phyloP scores from a whole-genome alignment of 2,329 filamentous ascomycete species.

The Fusarium duplospermum region DNA sequence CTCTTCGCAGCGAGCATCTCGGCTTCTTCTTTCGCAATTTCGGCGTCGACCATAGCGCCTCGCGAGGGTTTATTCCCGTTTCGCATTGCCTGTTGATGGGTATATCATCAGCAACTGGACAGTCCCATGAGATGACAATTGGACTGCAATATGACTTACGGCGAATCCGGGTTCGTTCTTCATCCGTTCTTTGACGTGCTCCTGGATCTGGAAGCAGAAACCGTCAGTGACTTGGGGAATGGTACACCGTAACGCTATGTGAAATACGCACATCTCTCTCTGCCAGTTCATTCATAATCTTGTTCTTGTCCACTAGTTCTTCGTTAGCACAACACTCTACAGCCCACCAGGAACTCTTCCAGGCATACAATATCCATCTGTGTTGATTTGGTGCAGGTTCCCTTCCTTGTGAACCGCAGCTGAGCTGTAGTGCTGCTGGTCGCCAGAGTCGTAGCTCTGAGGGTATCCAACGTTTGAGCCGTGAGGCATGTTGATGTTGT shows the following conservation, averaged over 20 bases:
- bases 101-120: accelerated
- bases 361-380: conserved; percentile 19
- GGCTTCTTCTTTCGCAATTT: conserved; percentile 23
- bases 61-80: conserved; percentile 27
- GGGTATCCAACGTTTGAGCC: conserved; percentile 25
- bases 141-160: not conserved
- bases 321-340: not conserved
- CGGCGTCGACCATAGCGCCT: conserved; percentile 20
- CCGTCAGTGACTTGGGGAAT: not conserved
- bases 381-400: conserved; percentile 16
- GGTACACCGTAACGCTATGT: accelerated
- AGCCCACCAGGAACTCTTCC: not conserved
- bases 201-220: conserved; percentile 4
- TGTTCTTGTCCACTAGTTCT: conserved; percentile 10
- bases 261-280: conserved; percentile 5
- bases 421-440: conserved; percentile 25
- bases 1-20: conserved; percentile 19
- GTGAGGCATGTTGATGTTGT: conserved; percentile 5
- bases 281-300: conserved; percentile 26
- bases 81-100: conserved; percentile 6
- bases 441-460: conserved; percentile 22
- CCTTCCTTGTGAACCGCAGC: conserved; percentile 8
- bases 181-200: conserved; percentile 11
- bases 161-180: conserved; percentile 29
- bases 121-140: not conserved